A percentile compares a stretch with the other conserved stretches of the same genome.
phyloP scores from a whole-genome alignment of 345 rosid genomes.

The Psidium friedrichsthalianum region DNA sequence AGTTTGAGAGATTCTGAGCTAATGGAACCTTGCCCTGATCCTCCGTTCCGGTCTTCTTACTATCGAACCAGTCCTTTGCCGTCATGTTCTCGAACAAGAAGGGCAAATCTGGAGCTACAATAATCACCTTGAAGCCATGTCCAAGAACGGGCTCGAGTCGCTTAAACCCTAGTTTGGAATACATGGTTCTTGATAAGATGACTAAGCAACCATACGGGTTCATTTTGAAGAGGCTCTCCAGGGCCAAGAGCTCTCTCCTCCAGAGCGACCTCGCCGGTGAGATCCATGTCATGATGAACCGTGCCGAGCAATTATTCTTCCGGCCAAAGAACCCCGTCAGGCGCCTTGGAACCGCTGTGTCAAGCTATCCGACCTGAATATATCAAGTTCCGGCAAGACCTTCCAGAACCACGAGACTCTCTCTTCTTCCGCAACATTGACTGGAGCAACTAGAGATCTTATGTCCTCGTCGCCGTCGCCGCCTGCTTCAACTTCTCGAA shows the following conservation, averaged over 20 bases:
- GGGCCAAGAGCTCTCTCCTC: slow-evolving; percentile 39
- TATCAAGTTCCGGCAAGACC: slow-evolving; percentile 25
- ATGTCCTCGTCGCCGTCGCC: neutral
- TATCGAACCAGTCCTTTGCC: slow-evolving; percentile 45
- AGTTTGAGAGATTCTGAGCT: slow-evolving; percentile 66
- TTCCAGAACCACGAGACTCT: slow-evolving; percentile 36
- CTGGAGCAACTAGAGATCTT: slow-evolving; percentile 28
- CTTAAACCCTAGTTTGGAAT: slow-evolving; percentile 34
- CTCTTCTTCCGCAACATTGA: slow-evolving; percentile 19
- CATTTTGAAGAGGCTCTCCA: slow-evolving; percentile 53
- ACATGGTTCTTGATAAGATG: slow-evolving; percentile 55
- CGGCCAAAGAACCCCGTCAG: slow-evolving; percentile 28
- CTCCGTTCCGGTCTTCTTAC: slow-evolving; percentile 39
- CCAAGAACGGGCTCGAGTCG: slow-evolving; percentile 40
- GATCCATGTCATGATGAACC: slow-evolving; percentile 80
- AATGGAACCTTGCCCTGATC: slow-evolving; percentile 76
- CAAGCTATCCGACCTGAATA: slow-evolving; percentile 33
- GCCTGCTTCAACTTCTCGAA: neutral
- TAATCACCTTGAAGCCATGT: slow-evolving; percentile 29
- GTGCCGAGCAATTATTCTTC: slow-evolving; percentile 32
- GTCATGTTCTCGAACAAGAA: slow-evolving; percentile 47
- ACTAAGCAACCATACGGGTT: slow-evolving; percentile 62
- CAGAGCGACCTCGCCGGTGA: slow-evolving; percentile 35
- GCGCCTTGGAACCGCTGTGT: slow-evolving; percentile 36
- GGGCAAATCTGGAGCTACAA: slow-evolving; percentile 49